Evolutionary conservation across 768 basidiomycete genomes (phyloP), one percentile per base, ranked within the genome.

Genomic region (Cystobasidium onofrii): DNA sequence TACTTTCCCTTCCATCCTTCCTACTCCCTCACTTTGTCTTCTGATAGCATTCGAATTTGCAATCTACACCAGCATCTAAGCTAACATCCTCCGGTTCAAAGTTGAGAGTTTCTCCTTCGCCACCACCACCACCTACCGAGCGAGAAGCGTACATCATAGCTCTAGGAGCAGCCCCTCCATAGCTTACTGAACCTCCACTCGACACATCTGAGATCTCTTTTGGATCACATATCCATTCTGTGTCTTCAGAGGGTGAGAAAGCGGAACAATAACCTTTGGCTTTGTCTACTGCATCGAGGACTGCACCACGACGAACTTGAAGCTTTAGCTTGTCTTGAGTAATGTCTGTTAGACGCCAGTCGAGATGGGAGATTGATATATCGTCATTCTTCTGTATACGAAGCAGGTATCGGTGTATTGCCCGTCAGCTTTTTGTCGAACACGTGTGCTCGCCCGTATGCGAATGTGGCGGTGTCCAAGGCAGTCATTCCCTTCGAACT

Each of bases 1-100:
- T n/a, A n/a, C n/a, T n/a, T n/a, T n/a, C n/a, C n/a, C n/a, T n/a
- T n/a, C n/a, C n/a, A n/a, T n/a, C n/a, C n/a, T n/a, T n/a, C 39
- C 60, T 33, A 39, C 60, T 33, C 9, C n/a, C 7, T 18, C n/a
- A 27, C 36, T 61, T 6, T 13, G n/a, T 4, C n/a, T 61, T n/a
- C 60, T 39, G 13, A 33, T 61, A 61, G 41, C 33, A 50, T 50
- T 67, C 65, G 25, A 67, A 67, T 29, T n/a, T 39, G 44, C 39
- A 44, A 15, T 13, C 52, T 13, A 67, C 65, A 10, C 52, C 50
- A 29, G 65, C 65, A 25, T 13, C 23, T 2, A 67, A 20, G 12
- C 46, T 50, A 1, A 67, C 65, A 31, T 52, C 44, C 44, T 67
- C 50, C 20, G 65, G 65, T 50, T 67, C 44, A 29, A 67, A 67